Base-by-base conservation (phyloP, 441 rosid genomes). In the Euphorbia celastroides region DNA sequence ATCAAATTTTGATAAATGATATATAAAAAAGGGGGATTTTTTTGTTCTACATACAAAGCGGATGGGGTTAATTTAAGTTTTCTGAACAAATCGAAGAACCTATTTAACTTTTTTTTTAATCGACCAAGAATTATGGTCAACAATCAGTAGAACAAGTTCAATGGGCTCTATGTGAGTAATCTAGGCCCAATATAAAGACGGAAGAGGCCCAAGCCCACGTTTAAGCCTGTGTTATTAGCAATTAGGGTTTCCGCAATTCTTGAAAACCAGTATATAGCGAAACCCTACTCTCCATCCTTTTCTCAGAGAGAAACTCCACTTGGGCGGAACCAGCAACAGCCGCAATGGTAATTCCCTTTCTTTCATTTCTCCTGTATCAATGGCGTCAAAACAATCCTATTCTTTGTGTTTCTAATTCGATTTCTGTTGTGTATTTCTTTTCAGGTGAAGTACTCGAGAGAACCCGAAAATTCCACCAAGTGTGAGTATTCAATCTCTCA, bases 371-470 rank as follows among this genome's bases (percentile, higher is more conserved):
- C 38, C 26, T n/a, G 2, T 12, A 51, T 51, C 56, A 6, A 20
- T 2, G 0, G 1, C 19, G 2, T 1, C 10, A 3, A 20, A 7
- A 5, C 48, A 0, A 2, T 32, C 23, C 44, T 25, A 12, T 8
- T 41, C 54, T 54, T 2, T 10, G 8, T 32, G 10, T 62, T n/a
- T 26, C 23, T 70, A 14, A 61, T 52, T 34, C 27, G 2, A 46
- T 27, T 5, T 1, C 54, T 17, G 36, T 32, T 44, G 20, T 12
- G 30, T n/a, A 60, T 71, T 20, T 65, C 20, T 54, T 55, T 27
- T 41, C 72, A 87, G 96, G 93, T 87, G 78, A 89, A 89, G 89
- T 89, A 87, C 78, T 89, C 91, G 19, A 85, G 79, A 64, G 93
- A 89, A 74, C 89, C 91, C 16, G 86, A 78, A 48, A 89, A 89